phyloP scores from a whole-genome alignment of 2,329 filamentous ascomycete species.

The Botryotinia narcissicola region DNA sequence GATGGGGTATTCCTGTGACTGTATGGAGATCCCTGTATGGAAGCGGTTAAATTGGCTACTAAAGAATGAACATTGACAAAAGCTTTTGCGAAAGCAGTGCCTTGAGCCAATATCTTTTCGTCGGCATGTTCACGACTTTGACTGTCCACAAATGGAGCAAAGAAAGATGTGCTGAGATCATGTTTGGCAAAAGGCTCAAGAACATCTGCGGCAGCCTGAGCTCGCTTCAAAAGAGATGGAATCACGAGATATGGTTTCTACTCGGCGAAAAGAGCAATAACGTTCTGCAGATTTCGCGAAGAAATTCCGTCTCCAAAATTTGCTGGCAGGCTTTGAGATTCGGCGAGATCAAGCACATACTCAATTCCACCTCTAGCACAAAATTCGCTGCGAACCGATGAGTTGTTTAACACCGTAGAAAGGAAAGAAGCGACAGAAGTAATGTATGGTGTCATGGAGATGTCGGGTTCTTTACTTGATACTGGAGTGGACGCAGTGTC shows the following conservation, averaged over 20 bases:
- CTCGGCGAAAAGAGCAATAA: slow-evolving; percentile 77
- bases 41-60: slow-evolving; percentile 69
- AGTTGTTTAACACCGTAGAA: slow-evolving; percentile 38
- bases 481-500: slow-evolving; percentile 13
- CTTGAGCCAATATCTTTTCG: slow-evolving; percentile 51
- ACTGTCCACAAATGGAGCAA: slow-evolving; percentile 61
- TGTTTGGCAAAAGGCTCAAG: slow-evolving; percentile 63
- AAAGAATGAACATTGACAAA: slow-evolving; percentile 75
- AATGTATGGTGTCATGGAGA: slow-evolving; percentile 55
- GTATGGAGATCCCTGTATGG: slow-evolving; percentile 61
- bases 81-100: slow-evolving; percentile 76
- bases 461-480: slow-evolving; percentile 29
- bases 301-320: slow-evolving; percentile 66
- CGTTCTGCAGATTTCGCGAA: slow-evolving; percentile 67
- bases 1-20: slow-evolving; percentile 56
- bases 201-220: slow-evolving; percentile 65
- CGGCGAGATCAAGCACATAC: slow-evolving; percentile 77
- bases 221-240: slow-evolving; percentile 74
- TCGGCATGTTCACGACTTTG: slow-evolving; percentile 40
- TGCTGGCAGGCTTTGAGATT: slow-evolving; percentile 75
- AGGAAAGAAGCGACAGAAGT: slow-evolving; percentile 76
- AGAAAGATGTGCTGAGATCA: slow-evolving; percentile 58
- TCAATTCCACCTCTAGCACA: slow-evolving; percentile 79
- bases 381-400: slow-evolving; percentile 51
- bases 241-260: slow-evolving; percentile 76